These are phyloP conservation scores for Echeveria elegans DNA, from an alignment of 164 flowering plant genomes.

Conservation along the genomic window DNA sequence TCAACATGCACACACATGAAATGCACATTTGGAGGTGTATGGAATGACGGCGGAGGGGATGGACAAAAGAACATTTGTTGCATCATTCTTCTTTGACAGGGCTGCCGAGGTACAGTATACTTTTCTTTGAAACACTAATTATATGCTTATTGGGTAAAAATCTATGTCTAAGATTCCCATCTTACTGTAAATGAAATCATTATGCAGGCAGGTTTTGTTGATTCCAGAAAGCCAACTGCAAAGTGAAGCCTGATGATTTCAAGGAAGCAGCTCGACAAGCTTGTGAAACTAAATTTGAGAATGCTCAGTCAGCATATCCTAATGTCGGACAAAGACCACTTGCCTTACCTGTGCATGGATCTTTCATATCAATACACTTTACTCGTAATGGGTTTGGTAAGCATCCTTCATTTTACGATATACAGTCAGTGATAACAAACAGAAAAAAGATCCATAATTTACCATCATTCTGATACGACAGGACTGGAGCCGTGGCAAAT, in stretches of 20 bases:
- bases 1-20: conserved; percentile 85
- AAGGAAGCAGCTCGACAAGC: conserved; percentile 40
- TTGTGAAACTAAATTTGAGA: conserved; percentile 30
- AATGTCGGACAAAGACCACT: conserved; percentile 25
- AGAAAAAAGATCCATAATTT: neutral
- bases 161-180: neutral
- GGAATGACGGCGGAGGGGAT: conserved; percentile 99
- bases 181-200: conserved; percentile 11
- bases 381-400: conserved; percentile 54
- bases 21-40: conserved; percentile 92
- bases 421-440: neutral
- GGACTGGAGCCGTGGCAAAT: conserved; percentile 69
- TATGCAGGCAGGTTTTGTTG: conserved; percentile 57
- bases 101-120: conserved; percentile 78
- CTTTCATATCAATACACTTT: conserved; percentile 41
- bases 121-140: neutral
- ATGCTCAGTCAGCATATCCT: conserved; percentile 30
- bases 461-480: conserved; percentile 18
- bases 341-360: conserved; percentile 56
- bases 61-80: conserved; percentile 90
- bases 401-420: conserved; percentile 5
- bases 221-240: conserved; percentile 23
- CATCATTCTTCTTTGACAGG: conserved; percentile 94
- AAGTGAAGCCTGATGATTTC: conserved; percentile 33
- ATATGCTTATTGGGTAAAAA: neutral